Evolutionary conservation across 2,329 filamentous ascomycete genomes (phyloP), one percentile per base, ranked within the genome.

Genomic region (Hypoxylon sp.): DNA sequence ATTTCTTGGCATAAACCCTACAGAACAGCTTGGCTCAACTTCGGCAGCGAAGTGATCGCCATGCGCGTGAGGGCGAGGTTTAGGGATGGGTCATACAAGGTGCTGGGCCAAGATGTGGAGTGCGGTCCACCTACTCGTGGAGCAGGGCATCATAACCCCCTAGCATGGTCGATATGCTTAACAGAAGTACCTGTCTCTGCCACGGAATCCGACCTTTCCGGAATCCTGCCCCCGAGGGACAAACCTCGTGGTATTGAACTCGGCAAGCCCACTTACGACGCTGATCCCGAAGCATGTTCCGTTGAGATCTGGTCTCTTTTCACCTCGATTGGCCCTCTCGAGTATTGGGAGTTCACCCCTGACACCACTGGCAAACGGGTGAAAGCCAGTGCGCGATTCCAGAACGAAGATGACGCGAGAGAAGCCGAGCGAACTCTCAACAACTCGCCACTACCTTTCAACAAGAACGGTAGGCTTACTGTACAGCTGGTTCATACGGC

Each of bases 321-420:
- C 7, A 51, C 60, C 1, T 42, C 60, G 1, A 46, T 68, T 6
- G 73, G 73, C 0, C 61, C 65, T 0, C 40, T 77, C 2, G 70
- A 73, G 51, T 64, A 57, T 40, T 73, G 70, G 67, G 64, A 69
- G 15, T 51, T 65, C 3, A 60, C 51, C 1, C 44, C 42, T 1
- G 55, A 61, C 5, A 32, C 51, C 3, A 42, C 55, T 0, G 66
- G 66, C 2, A 75, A 71, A 45, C 65, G 73, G 2, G 49, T 71
- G 12, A 75, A 75, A 53, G 75, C 69, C 0, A 67, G 63, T 9
- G 75, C 71, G 1, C 61, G 63, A 2, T 80, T 78, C 32, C 13
- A 61, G 3, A 59, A 72, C 1, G 72, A 74, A 37, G 61, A 61
- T 0, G 66, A 74, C 27, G 76, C 75, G 0, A 57, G 57, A 30